Evolutionary conservation across 352 stramenopile species (phyloP), one percentile per base, ranked within the genome.

Genomic region (Pseudoperonospora humuli): DNA sequence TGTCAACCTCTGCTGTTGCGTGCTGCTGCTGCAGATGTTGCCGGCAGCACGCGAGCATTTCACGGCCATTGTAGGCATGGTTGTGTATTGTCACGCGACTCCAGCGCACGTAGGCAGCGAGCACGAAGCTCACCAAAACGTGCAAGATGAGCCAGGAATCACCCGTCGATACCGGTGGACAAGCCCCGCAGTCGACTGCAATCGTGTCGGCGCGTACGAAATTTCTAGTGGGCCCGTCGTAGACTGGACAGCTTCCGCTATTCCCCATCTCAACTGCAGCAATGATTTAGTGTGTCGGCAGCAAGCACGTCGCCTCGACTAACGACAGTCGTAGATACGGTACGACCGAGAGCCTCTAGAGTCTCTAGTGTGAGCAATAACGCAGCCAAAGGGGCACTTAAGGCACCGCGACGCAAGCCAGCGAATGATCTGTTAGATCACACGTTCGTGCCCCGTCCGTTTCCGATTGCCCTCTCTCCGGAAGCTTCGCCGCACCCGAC

Each of bases 31-130:
- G 36, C 17, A 45, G n/a, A 29, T 61, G 46, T 5, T 17, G 61
- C 11, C 29, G 58, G 17, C 56, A 58, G 20, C 44, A 61, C 10
- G 19, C 5, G 2, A 45, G 44, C 19, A 64, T 17, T 5, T 57
- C 48, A 11, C 37, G 29, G 10, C 47, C 25, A 11, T 63, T 58
- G 20, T 32, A 54, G 18, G 55, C 50, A 42, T 65, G 54, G 20
- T 45, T 65, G 31, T 69, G 59, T 3, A 64, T 46, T 14, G 34
- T 36, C 7, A 66, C 46, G 39, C 51, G 59, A 28, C 59, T 67
- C 62, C 62, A 72, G n/a, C 58, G 62, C 28, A 72, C 58, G 36
- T 69, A 58, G 19, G 62, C 58, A 14, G 63, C 62, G n/a, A 72
- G 57, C 26, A 61, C 13, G 38, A 72, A 72, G 62, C 62, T 72